These are phyloP conservation scores for Fusarium anguioides DNA, from an alignment of 2,329 filamentous ascomycete species.

Conservation along the genomic window DNA sequence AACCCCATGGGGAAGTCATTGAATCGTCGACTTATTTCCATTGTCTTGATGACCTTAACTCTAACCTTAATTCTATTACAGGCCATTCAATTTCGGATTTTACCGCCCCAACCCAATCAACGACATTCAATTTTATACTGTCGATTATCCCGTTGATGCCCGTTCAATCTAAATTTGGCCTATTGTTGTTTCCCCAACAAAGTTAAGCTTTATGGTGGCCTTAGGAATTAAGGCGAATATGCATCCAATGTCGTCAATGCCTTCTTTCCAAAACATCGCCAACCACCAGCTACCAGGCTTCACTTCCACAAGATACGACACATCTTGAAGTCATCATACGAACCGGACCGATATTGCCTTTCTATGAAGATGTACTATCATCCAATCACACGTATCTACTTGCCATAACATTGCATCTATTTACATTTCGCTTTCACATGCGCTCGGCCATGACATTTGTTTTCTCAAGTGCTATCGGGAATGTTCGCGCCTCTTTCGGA, in stretches of 20 bases:
- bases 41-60: too few species aligned
- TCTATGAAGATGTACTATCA: background rate
- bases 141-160: background rate
- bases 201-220: background rate
- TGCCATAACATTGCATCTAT: background rate
- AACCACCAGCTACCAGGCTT: background rate
- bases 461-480: background rate
- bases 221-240: background rate
- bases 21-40: background rate
- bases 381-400: background rate
- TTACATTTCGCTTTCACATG: background rate
- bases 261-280: background rate
- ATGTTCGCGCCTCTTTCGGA: background rate
- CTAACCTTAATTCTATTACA: background rate
- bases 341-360: conserved; percentile 20
- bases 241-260: background rate
- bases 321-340: background rate
- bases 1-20: background rate
- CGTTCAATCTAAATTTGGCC: background rate
- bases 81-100: background rate
- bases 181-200: conserved; percentile 7
- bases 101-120: background rate
- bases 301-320: background rate
- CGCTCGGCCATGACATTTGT: background rate
- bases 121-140: too few species aligned